Base-by-base conservation (phyloP, 495 filamentous ascomycete genomes). In the Penicillium verhagenii region DNA sequence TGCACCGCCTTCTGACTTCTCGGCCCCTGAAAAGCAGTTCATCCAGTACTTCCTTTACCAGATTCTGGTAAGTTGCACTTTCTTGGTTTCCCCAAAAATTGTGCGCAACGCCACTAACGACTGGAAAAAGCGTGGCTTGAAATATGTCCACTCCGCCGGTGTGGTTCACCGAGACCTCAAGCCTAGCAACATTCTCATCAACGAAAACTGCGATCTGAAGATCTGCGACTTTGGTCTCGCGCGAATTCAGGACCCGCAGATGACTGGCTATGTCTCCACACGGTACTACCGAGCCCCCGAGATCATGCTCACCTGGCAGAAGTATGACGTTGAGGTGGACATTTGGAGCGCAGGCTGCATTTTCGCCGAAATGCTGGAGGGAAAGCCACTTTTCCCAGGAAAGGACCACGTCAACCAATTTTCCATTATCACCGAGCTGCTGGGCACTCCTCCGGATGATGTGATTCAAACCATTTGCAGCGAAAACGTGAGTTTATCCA, bases 251-350 rank as follows among this genome's bases (percentile, higher is more conserved):
- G 94, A 98, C 65, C 94, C 94, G n/a, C 94, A 98, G 74, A 98
- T 98, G 94, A 98, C 94, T 35, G 94, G 94, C 64, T 98, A 98
- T 67, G 94, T 98, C 38, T 98, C 94, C 45, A 98, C 94, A 47
- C 82, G 94, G 77, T 98, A 98, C 80, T 98, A 98, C 77, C 88
- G 94, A 46, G 94, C 94, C 4, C 94, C 94, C 14, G 94, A 98
- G 74, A 98, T 98, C 68, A 98, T 98, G 94, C 91, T 98, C 64
- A 98, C 94, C 40, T 98, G 94, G 94, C 94, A 98, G 72, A 98
- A 97, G 75, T 98, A 98, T 74, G 94, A 98, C 64, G 90, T 97
- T 40, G 95, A 97, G 78, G 94, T 98, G 47, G 94, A 98, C 72
- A 96, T 98, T 65, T 98, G 94, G 94, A 97, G 93, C 67, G 93